Evolutionary conservation across 768 basidiomycete genomes (phyloP).

Genomic region (Calocybe cyanea): DNA sequence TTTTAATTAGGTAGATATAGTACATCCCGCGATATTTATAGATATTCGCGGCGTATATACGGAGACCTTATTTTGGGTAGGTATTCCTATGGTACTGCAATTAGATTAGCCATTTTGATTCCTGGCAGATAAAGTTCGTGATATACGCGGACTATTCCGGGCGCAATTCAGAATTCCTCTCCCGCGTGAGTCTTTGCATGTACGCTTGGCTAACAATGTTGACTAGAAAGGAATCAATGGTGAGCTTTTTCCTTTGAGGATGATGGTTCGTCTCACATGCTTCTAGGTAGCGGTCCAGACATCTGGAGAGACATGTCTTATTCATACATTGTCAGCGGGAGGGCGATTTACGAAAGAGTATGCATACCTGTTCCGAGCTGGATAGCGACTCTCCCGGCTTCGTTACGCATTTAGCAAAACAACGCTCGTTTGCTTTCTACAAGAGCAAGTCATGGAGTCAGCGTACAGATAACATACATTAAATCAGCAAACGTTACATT

Average conservation of each 20-base stretch:
- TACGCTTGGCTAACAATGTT: constrained; percentile 76
- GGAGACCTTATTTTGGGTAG: not conserved
- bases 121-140: not conserved
- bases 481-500: constrained; percentile 41
- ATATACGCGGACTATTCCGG: not conserved
- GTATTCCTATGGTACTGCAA: no score
- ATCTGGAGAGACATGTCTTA: constrained; percentile 74
- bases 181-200: constrained; percentile 52
- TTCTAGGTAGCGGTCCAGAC: constrained; percentile 81
- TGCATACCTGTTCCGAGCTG: constrained; percentile 64
- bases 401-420: constrained; percentile 71
- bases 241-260: not conserved
- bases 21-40: no score
- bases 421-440: constrained; percentile 78
- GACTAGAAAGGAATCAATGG: constrained; percentile 41
- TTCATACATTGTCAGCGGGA: constrained; percentile 4
- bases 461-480: not conserved
- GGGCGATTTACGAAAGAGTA: not conserved
- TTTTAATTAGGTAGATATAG: constrained; percentile 7
- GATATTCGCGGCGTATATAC: not conserved
- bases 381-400: constrained; percentile 72
- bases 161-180: constrained; percentile 16
- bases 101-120: not conserved
- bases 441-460: constrained; percentile 1
- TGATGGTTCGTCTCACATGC: constrained; percentile 55